Evolutionary conservation across 2,329 filamentous ascomycete species (phyloP), one percentile per base, ranked within the genome.

Genomic region (Arachnopeziza araneosa): DNA sequence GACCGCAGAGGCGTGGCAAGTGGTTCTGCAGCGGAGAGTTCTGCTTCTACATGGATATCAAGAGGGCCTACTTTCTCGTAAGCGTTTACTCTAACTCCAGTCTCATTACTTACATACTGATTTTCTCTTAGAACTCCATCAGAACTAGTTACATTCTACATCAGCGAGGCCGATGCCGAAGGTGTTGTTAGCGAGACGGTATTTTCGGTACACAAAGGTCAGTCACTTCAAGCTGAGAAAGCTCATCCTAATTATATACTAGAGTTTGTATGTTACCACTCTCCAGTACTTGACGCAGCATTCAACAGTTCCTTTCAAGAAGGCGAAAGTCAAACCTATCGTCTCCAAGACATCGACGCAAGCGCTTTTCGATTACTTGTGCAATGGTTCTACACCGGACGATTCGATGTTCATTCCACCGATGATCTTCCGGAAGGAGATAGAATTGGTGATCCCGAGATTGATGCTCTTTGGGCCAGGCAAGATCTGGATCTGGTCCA

Each of bases 311-410:
- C 32, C 1, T 53, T 59, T 53, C 2, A 55, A 1, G 53, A 62
- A 48, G 57, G 56, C 7, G 19, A 58, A 23, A 53, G 49, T 1
- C 58, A 61, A 50, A 51, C 44, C 2, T 61, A 61, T 21, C 51
- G 14, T 0, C 23, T 64, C 5, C 21, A 57, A 1, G 64, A 63
- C 22, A 23, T 63, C 2, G 50, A 61, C 17, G 10, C 51, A 1
- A 23, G 30, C 1, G 53, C 24, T 2, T 61, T 64, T 22, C 51
- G 52, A 6, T 6, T 59, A 0, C 48, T 64, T 6, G 32, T 59
- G 0, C 50, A 63, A 12, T 66, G 60, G 58, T n/a, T 66, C 17
- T 66, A 64, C 53, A 54, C 48, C 8, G 57, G 60, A 44, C n/a
- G 51, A 19, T n/a, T 56, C 9, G 32, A 50, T 21, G 36, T 44